These are phyloP conservation scores for Tuber borchii DNA, from an alignment of 495 filamentous ascomycete species.

Conservation along the genomic window DNA sequence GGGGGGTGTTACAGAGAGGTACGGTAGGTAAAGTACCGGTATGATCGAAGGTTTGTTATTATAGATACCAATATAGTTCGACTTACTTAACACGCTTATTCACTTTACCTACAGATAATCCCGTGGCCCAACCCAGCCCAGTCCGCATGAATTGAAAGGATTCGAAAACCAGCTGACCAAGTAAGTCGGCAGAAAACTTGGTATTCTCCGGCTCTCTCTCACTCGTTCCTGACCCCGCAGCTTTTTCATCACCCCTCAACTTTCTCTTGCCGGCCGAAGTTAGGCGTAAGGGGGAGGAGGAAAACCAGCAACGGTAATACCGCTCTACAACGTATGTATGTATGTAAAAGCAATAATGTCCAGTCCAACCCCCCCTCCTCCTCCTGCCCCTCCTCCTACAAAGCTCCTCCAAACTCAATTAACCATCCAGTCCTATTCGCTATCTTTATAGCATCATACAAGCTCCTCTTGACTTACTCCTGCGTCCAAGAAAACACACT, in stretches of 20 bases:
- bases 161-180: neutral
- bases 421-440: constrained; percentile 4
- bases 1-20: neutral
- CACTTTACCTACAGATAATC: neutral
- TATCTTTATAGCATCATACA: constrained; percentile 16
- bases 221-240: neutral
- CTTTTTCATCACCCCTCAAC: too few species aligned
- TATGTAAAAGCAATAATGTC: neutral
- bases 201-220: neutral
- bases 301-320: neutral
- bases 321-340: neutral
- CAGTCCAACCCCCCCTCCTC: neutral
- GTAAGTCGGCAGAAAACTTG: neutral
- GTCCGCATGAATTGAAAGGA: neutral
- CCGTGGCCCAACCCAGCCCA: neutral
- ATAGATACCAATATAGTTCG: neutral
- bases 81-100: neutral
- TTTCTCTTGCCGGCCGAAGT: neutral
- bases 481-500: neutral
- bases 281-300: neutral
- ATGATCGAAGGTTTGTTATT: neutral
- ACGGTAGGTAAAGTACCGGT: neutral
- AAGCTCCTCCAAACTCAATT: neutral
- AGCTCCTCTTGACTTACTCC: neutral
- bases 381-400: neutral